These are phyloP conservation scores for Austroboletus eburneus DNA, from an alignment of 768 basidiomycete species.

Conservation along the genomic window DNA sequence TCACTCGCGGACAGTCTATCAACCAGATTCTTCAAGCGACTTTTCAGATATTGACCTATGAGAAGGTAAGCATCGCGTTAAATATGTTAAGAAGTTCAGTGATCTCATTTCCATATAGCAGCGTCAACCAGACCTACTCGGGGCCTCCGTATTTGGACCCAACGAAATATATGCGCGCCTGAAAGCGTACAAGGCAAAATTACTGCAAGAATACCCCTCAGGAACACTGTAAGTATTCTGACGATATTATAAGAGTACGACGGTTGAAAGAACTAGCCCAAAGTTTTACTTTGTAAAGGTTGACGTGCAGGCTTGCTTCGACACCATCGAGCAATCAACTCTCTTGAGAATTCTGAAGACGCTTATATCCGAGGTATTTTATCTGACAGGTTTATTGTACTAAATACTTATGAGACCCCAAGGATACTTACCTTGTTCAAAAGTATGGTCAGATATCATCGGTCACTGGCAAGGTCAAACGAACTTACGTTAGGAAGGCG, in stretches of 20 bases:
- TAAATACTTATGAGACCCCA: constrained; percentile 1
- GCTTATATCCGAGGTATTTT: constrained; percentile 64
- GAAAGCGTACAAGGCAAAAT: constrained; percentile 59
- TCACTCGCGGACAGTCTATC: constrained; percentile 55
- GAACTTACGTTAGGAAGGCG: constrained; percentile 57
- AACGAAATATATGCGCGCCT: constrained; percentile 79
- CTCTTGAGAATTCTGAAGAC: constrained; percentile 71
- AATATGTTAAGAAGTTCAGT: neutral
- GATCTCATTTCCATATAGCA: constrained; percentile 41
- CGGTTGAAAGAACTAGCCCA: constrained; percentile 47
- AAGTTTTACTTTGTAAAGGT: constrained; percentile 94
- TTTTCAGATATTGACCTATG: constrained; percentile 84
- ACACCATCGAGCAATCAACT: constrained; percentile 89
- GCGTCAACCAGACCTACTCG: constrained; percentile 57
- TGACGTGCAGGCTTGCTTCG: constrained; percentile 95
- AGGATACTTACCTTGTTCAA: constrained; percentile 74
- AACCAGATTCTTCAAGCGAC: constrained; percentile 83
- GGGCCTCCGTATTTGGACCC: constrained; percentile 77
- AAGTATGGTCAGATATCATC: constrained; percentile 64
- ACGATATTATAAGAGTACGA: neutral
- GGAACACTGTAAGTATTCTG: constrained; percentile 51
- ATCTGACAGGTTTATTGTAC: neutral
- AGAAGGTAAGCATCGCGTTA: constrained; percentile 52
- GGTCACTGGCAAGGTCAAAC: constrained; percentile 51
- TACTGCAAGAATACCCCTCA: constrained; percentile 35